Evolutionary conservation across 257 asterid species (phyloP).

Genomic region (Jacaranda mimosifolia): DNA sequence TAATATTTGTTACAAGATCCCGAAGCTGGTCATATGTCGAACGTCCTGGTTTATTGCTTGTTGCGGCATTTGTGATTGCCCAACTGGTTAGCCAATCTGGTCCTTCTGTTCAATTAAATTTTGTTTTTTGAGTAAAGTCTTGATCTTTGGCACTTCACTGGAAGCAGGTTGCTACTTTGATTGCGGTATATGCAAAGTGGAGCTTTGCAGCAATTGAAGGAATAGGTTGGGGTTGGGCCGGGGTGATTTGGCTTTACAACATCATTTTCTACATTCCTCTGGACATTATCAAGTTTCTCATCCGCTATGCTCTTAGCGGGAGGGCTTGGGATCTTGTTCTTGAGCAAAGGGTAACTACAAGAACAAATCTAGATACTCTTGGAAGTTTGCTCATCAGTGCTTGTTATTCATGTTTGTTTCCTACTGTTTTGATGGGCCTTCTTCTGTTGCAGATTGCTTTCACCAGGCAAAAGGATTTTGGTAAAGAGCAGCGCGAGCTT

Average conservation of each 20-base stretch:
- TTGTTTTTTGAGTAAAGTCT: background rate
- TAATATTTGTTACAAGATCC: conserved; percentile 85
- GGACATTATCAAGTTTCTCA: conserved; percentile 71
- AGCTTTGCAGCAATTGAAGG: conserved; percentile 87
- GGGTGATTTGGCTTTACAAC: conserved; percentile 86
- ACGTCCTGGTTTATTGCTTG: conserved; percentile 80
- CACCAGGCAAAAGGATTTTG: conserved; percentile 86
- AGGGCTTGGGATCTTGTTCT: conserved; percentile 94
- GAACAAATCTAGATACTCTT: background rate
- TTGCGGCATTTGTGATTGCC: conserved; percentile 71
- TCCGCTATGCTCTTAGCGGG: conserved; percentile 77
- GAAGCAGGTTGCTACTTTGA: conserved; percentile 77
- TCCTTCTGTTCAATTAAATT: background rate
- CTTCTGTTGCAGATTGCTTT: conserved; percentile 71
- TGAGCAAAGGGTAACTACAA: conserved; percentile 67
- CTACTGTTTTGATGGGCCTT: conserved; percentile 4
- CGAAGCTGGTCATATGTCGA: conserved; percentile 84
- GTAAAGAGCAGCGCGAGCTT: conserved; percentile 90
- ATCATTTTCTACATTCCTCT: conserved; percentile 71
- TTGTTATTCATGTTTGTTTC: background rate
- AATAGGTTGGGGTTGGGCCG: conserved; percentile 96
- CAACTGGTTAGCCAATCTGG: conserved; percentile 61
- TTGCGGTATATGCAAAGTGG: conserved; percentile 86
- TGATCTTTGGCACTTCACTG: conserved; percentile 8
- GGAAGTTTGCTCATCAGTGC: background rate